Conservation (phyloP, 495 filamentous ascomycete species). For the Neurospora sp. region DNA sequence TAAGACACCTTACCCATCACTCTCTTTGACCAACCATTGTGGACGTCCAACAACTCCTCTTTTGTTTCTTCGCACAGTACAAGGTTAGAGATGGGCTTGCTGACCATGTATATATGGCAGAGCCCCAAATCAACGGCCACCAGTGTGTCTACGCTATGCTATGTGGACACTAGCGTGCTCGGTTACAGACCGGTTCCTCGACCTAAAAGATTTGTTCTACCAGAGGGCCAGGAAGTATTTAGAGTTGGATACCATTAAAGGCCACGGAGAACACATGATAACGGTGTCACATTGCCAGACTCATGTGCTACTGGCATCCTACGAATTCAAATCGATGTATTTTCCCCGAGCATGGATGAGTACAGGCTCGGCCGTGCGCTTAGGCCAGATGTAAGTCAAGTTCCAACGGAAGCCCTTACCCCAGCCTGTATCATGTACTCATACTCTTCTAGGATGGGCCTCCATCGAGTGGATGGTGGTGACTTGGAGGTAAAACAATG, state of each 20-base stretch:
- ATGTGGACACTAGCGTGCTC: slow-evolving; percentile 88
- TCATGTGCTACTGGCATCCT: slow-evolving; percentile 67
- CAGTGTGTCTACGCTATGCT: slow-evolving; percentile 80
- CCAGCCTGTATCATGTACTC: slow-evolving; percentile 1
- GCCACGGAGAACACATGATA: slow-evolving; percentile 79
- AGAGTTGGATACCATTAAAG: slow-evolving; percentile 84
- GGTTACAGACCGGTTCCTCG: slow-evolving; percentile 66
- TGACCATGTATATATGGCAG: slow-evolving; percentile 21
- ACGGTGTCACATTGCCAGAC: slow-evolving; percentile 73
- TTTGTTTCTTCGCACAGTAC: background rate
- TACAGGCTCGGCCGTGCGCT: slow-evolving; percentile 62
- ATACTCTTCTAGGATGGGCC: slow-evolving; percentile 51
- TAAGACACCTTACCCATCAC: slow-evolving; percentile 17
- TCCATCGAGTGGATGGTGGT: slow-evolving; percentile 80
- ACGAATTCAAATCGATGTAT: slow-evolving; percentile 97
- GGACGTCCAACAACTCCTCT: background rate
- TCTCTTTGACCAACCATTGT: background rate
- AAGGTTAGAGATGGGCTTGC: background rate
- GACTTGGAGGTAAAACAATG: slow-evolving; percentile 90
- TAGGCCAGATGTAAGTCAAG: slow-evolving; percentile 60
- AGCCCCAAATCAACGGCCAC: slow-evolving; percentile 74
- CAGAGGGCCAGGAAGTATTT: slow-evolving; percentile 79
- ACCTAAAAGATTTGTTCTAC: slow-evolving; percentile 77
- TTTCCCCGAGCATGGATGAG: slow-evolving; percentile 96
- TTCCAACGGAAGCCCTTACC: background rate